phyloP scores from a whole-genome alignment of 257 asterid species.

The Mitragyna speciosa region DNA sequence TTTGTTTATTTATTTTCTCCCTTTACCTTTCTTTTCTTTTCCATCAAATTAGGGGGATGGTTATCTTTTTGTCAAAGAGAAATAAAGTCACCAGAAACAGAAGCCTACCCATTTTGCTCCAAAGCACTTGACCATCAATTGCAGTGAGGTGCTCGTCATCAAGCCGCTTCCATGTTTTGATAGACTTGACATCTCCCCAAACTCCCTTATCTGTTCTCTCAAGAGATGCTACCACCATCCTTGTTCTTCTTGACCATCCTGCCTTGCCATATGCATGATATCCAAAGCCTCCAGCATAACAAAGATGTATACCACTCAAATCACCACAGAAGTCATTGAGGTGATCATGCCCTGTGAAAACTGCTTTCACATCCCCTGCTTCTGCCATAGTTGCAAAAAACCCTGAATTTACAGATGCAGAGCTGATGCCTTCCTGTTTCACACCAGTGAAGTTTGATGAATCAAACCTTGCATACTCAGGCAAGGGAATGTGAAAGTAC shows the following conservation, averaged over 20 bases:
- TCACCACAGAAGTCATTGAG: slow-evolving; percentile 89
- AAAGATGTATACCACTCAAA: slow-evolving; percentile 60
- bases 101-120: slow-evolving; percentile 24
- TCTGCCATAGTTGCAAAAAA: slow-evolving; percentile 80
- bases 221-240: slow-evolving; percentile 74
- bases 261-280: slow-evolving; percentile 95
- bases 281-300: slow-evolving; percentile 97
- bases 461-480: slow-evolving; percentile 65
- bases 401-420: slow-evolving; percentile 81
- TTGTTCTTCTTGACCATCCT: slow-evolving; percentile 96
- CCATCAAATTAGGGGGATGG: too few relatives aligned
- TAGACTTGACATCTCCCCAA: slow-evolving; percentile 78
- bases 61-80: too few relatives aligned
- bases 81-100: too few relatives aligned
- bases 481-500: slow-evolving; percentile 93
- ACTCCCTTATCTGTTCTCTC: slow-evolving; percentile 53
- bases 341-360: slow-evolving; percentile 91
- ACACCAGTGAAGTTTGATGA: slow-evolving; percentile 76
- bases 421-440: slow-evolving; percentile 79
- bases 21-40: too few relatives aligned
- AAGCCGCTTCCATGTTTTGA: slow-evolving; percentile 86
- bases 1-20: too few relatives aligned
- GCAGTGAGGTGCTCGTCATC: slow-evolving; percentile 65
- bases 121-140: slow-evolving; percentile 74
- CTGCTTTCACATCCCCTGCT: slow-evolving; percentile 92